Evolutionary conservation across 352 stramenopile genomes (phyloP).

Genomic region (Globisporangium carolinianum): DNA sequence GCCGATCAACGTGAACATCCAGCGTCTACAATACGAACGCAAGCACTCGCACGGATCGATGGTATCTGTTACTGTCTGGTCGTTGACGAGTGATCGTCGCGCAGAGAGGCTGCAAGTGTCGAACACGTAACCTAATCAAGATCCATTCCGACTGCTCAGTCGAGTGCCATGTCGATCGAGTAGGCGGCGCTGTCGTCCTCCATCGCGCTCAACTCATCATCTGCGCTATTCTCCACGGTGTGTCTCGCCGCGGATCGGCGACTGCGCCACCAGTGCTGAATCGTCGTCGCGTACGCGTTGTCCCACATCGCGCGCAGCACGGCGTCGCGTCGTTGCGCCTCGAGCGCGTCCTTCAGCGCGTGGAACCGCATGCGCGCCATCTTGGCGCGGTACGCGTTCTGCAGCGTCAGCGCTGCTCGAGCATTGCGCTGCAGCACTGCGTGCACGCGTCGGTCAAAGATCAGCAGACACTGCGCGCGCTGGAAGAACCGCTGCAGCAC

Average conservation of each 20-base stretch:
- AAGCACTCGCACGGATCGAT: too few species aligned
- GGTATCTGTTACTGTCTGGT: not conserved
- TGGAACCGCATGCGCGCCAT: conserved; percentile 46
- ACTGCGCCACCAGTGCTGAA: conserved; percentile 53
- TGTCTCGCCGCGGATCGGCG: too few species aligned
- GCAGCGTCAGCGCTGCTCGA: conserved; percentile 32
- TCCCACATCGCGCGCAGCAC: conserved; percentile 59
- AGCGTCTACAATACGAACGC: too few species aligned
- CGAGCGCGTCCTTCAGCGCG: conserved; percentile 49
- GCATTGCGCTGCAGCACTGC: conserved; percentile 18
- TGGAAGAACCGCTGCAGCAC: conserved; percentile 49
- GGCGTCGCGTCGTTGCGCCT: conserved; percentile 41
- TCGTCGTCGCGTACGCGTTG: conserved; percentile 61
- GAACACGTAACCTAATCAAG: too few species aligned
- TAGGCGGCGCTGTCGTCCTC: not conserved
- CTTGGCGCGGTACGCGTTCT: conserved; percentile 59
- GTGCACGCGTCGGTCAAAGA: conserved; percentile 32
- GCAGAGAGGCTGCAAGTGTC: too few species aligned
- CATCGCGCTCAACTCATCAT: not conserved
- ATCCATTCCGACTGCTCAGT: not conserved
- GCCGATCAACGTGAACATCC: too few species aligned
- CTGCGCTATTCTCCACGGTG: too few species aligned
- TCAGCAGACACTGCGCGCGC: conserved; percentile 23
- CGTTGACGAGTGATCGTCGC: too few species aligned
- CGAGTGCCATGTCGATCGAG: not conserved